Conservation (phyloP, 2,329 filamentous ascomycete genomes). For the Colletotrichum caudatum region DNA sequence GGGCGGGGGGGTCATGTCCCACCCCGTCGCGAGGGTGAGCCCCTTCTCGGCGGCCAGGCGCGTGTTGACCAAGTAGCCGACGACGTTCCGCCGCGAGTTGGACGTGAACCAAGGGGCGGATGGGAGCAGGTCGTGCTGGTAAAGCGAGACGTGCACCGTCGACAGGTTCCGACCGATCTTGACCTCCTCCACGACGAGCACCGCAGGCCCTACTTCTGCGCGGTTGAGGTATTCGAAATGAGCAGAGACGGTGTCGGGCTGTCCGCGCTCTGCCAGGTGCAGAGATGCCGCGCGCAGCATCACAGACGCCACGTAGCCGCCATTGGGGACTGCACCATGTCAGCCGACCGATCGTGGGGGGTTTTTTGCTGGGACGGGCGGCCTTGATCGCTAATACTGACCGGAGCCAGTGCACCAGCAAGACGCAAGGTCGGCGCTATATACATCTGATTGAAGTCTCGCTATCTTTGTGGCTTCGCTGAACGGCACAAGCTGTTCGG, state of each 20-base stretch:
- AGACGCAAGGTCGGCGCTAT: conserved; percentile 44
- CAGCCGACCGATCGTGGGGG: background rate
- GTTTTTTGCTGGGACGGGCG: too few species aligned
- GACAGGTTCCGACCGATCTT: conserved; percentile 57
- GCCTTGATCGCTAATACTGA: background rate
- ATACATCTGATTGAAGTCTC: conserved; percentile 44
- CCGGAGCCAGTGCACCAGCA: conserved; percentile 47
- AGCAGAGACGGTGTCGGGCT: conserved; percentile 54
- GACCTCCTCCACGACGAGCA: conserved; percentile 55
- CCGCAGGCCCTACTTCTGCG: conserved; percentile 52
- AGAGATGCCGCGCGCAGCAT: conserved; percentile 52
- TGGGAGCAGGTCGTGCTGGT: conserved; percentile 52
- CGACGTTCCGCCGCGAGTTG: conserved; percentile 48
- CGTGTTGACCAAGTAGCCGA: conserved; percentile 57
- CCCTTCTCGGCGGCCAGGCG: conserved; percentile 50
- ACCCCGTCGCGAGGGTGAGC: conserved; percentile 41
- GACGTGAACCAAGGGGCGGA: conserved; percentile 52
- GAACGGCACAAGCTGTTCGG: conserved; percentile 41
- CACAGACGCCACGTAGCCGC: conserved; percentile 59
- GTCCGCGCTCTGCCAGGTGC: conserved; percentile 51
- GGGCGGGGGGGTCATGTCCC: conserved; percentile 37
- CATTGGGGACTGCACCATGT: conserved; percentile 55
- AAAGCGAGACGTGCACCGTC: conserved; percentile 57
- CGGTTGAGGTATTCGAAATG: conserved; percentile 58
- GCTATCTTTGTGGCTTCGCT: conserved; percentile 43